Evolutionary conservation across 768 basidiomycete genomes (phyloP).

Genomic region (Psilocybe cubensis): DNA sequence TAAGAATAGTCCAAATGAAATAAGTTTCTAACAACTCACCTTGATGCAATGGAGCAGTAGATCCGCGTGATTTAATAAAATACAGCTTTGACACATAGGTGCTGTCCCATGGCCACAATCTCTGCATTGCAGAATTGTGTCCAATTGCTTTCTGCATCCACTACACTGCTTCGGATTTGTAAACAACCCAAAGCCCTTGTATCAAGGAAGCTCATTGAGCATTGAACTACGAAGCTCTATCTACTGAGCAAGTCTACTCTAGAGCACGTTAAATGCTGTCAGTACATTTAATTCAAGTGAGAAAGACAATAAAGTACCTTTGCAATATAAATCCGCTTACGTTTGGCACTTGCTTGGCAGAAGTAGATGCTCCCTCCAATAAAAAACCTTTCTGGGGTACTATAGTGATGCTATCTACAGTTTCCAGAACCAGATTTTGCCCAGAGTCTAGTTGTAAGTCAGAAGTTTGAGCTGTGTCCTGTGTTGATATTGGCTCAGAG

Average conservation of each 20-base stretch:
- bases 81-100: neutral
- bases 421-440: too few relatives aligned
- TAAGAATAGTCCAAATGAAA: neutral
- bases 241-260: neutral
- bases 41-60: conserved; percentile 11
- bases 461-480: too few relatives aligned
- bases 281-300: too few relatives aligned
- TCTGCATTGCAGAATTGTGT: neutral
- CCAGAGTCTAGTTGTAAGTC: too few relatives aligned
- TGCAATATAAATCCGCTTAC: too few relatives aligned
- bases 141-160: neutral
- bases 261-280: too few relatives aligned
- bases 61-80: neutral
- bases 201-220: neutral
- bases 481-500: too few relatives aligned
- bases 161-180: neutral
- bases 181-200: neutral
- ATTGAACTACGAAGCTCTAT: neutral
- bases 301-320: too few relatives aligned
- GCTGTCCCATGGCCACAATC: conserved; percentile 10
- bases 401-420: too few relatives aligned
- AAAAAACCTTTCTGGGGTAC: too few relatives aligned
- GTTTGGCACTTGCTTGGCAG: too few relatives aligned
- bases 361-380: too few relatives aligned
- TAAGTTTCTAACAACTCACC: conserved; percentile 1